These are phyloP conservation scores for Globisporangium paddicum DNA, from an alignment of 352 stramenopile species.

Conservation along the genomic window DNA sequence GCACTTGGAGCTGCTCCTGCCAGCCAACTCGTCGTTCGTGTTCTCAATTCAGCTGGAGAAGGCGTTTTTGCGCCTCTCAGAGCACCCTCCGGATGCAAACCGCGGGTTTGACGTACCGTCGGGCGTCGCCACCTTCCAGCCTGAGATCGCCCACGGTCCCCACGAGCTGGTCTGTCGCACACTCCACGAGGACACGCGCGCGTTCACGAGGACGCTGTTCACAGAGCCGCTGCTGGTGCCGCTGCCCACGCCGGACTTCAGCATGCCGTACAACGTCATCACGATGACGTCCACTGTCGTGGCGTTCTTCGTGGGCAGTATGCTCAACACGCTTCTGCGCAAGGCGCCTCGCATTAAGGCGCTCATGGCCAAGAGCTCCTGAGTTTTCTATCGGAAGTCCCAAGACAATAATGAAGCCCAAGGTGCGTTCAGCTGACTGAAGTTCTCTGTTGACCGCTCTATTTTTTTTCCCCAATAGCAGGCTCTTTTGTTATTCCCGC, in stretches of 20 bases:
- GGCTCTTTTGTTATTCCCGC: neutral
- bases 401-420: neutral
- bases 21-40: constrained; percentile 44
- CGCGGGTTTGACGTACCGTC: constrained; percentile 80
- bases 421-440: neutral
- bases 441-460: neutral
- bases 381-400: too few relatives aligned
- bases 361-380: constrained; percentile 34
- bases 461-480: constrained; percentile 2
- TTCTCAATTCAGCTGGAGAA: constrained; percentile 81
- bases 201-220: constrained; percentile 45
- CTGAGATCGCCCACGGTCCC: neutral
- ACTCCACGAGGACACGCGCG: neutral
- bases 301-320: constrained; percentile 80
- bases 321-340: constrained; percentile 76
- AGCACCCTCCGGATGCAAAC: constrained; percentile 84
- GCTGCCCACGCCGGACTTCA: constrained; percentile 85
- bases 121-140: constrained; percentile 45
- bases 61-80: constrained; percentile 71
- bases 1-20: constrained; percentile 41
- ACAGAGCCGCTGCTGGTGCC: constrained; percentile 79
- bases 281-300: constrained; percentile 88
- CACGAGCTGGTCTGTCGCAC: constrained; percentile 10
- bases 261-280: constrained; percentile 91
- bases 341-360: constrained; percentile 66